Conservation (phyloP, 2,329 filamentous ascomycete genomes). For the Epichloe amarillans region DNA sequence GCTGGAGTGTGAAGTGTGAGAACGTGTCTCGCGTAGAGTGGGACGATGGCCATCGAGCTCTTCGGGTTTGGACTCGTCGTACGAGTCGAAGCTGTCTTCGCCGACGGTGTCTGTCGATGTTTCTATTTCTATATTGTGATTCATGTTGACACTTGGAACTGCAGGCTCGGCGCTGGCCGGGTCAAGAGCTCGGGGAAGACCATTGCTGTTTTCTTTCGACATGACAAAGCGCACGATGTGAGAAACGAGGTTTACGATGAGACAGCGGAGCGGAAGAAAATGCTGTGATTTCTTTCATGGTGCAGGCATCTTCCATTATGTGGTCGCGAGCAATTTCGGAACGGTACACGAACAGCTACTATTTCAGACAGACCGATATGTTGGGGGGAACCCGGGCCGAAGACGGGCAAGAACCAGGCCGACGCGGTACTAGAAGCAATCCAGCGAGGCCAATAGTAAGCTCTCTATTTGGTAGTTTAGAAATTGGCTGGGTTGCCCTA, state of each 20-base stretch:
- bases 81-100: neutral
- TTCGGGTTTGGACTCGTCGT: conserved; percentile 1
- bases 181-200: neutral
- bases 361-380: neutral
- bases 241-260: neutral
- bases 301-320: neutral
- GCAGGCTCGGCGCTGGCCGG: neutral
- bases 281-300: neutral
- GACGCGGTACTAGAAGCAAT: neutral
- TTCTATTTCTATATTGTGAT: neutral
- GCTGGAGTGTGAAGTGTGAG: conserved; percentile 2
- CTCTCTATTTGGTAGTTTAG: neutral
- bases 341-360: neutral
- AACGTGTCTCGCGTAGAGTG: conserved; percentile 8
- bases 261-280: neutral
- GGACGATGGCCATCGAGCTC: conserved; percentile 11
- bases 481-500: too few relatives aligned
- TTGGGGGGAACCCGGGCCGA: neutral
- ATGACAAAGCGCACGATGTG: neutral
- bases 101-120: neutral
- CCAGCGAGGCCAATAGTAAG: neutral
- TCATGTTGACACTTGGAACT: too few relatives aligned
- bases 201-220: neutral
- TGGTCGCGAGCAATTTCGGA: neutral
- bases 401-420: neutral